Base-by-base conservation (phyloP, 139 green algal genomes). In the Tetratostichococcus sp. region DNA sequence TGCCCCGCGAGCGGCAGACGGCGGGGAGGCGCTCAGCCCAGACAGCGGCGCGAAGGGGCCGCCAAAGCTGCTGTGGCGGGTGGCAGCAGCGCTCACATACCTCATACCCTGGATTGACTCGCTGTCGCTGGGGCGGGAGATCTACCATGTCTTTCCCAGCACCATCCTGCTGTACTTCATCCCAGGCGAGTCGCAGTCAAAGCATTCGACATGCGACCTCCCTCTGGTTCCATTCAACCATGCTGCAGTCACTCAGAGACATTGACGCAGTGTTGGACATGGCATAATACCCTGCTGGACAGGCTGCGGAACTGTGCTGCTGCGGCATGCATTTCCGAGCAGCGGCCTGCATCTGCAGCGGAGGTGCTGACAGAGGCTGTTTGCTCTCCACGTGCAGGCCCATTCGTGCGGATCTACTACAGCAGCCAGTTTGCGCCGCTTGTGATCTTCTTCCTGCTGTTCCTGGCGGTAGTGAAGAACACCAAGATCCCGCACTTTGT, bases 371-470 rank as follows among this genome's bases (percentile, higher is more conserved):
- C n/a, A n/a, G n/a, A n/a, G n/a, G n/a, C n/a, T 50, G 39, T 50
- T 50, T 14, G 8, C 39, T 50, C 14, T 14, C 8, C 8, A 50
- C 31, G 28, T 73, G 76, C 81, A 88, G 84, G 76, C 28, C 82
- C 84, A 0, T 74, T 90, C 32, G 70, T 79, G 50, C 58, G 79
- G 16, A 77, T 89, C 65, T 93, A 92, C 79, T 90, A 85, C 77
- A 77, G 67, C 81, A 84, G 69, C 66, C 85, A 90, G 68, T 92
- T 92, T 75, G 77, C 83, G n/a, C 89, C 89, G 30, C 80, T 94
- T 35, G 83, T 93, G 35, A 77, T 92, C 66, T 94, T 94, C 82
- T 94, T 94, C 79, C 69, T 91, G 31, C 78, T 93, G 66, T 94
- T 90, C 76, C 80, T 92, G 33, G 77, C 82, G 1, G 80, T 94